A percentile compares a stretch with the other conserved stretches of the same genome.
phyloP scores from a whole-genome alignment of 495 filamentous ascomycete genomes.

The Neurospora sp. region DNA sequence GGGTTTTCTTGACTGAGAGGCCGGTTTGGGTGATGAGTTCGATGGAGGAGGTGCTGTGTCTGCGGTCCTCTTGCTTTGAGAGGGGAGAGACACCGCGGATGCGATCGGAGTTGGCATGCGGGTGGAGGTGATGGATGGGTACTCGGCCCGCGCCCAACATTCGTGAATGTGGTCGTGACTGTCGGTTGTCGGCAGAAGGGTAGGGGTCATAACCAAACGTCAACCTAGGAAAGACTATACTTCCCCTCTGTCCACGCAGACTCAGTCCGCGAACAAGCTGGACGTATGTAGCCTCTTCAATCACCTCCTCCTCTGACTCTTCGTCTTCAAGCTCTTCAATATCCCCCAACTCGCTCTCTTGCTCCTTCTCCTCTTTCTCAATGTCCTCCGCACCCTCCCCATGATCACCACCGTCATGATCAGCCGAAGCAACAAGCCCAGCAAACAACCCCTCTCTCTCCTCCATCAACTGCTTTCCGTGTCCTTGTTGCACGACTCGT shows the following conservation, averaged over 20 bases:
- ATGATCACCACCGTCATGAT: conserved; percentile 1
- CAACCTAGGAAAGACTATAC: neutral
- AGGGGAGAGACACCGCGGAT: neutral
- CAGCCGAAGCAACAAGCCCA: conserved; percentile 16
- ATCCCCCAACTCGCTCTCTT: neutral
- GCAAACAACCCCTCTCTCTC: conserved; percentile 26
- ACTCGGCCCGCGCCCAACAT: neutral
- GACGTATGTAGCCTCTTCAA: conserved; percentile 4
- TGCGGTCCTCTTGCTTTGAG: conserved; percentile 1
- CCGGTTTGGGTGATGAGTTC: conserved; percentile 11
- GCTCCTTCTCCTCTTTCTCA: neutral
- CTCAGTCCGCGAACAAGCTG: conserved; percentile 9
- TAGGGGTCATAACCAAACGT: neutral
- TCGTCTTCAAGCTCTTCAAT: neutral
- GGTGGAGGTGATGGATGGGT: neutral
- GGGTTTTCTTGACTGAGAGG: conserved; percentile 11
- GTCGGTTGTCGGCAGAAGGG: neutral
- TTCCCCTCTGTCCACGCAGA: neutral
- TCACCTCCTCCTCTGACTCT: conserved; percentile 1
- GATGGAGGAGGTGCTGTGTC: conserved; percentile 3
- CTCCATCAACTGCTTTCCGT: conserved; percentile 24
- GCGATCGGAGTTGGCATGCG: neutral
- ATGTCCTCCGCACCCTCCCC: neutral
- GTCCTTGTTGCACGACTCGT: conserved; percentile 57
- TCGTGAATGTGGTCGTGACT: neutral